Conservation (phyloP, 163 green algal species). For the Volvox carteri region DNA sequence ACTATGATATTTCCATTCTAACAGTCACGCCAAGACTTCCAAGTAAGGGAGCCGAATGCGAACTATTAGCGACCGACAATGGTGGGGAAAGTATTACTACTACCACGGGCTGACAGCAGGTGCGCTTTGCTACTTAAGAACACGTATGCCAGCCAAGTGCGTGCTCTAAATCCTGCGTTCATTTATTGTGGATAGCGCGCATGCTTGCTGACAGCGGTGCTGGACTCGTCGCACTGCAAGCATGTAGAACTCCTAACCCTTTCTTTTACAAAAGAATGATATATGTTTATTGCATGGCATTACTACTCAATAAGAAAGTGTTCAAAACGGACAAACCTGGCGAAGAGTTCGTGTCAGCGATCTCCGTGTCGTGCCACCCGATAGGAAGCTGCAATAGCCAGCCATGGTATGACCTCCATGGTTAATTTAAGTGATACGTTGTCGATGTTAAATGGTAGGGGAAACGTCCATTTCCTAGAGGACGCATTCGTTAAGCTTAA, state of each 20-base stretch:
- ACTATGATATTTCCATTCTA: neutral
- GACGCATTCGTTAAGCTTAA: too few relatives aligned
- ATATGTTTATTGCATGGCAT: neutral
- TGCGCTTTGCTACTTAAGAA: too few relatives aligned
- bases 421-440: neutral
- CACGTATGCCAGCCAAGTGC: too few relatives aligned
- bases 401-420: neutral
- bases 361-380: neutral
- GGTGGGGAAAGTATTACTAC: too few relatives aligned
- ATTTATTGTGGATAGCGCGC: neutral
- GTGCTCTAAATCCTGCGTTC: too few relatives aligned
- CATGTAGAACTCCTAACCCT: too few relatives aligned
- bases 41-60: too few relatives aligned
- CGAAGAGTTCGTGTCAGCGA: neutral
- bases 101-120: too few relatives aligned
- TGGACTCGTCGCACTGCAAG: neutral
- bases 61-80: too few relatives aligned
- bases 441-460: neutral
- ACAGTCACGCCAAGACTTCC: neutral
- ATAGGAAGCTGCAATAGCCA: neutral
- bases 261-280: too few relatives aligned
- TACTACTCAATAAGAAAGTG: too few relatives aligned
- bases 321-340: slow-evolving; percentile 19
- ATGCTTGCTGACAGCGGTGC: neutral
- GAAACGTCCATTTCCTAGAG: neutral